Conservation (phyloP, 129 eudicot species). For the Logfia minima region DNA sequence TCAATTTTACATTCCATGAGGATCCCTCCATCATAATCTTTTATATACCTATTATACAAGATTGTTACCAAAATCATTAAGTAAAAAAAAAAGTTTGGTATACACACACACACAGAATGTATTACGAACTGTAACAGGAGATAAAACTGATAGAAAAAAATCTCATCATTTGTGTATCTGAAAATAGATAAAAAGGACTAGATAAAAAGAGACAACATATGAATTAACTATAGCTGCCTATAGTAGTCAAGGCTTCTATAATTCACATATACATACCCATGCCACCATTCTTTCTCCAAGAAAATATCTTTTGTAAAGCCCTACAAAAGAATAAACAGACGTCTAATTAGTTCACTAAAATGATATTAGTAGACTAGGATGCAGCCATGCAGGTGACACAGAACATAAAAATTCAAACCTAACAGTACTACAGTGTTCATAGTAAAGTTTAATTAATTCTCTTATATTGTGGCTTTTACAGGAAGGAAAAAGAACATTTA, state of each 20-base stretch:
- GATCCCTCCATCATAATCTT: slow-evolving; percentile 97
- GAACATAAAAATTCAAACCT: background rate
- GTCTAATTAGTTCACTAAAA: slow-evolving; percentile 17
- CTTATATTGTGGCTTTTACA: background rate
- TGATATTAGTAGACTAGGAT: slow-evolving; percentile 4
- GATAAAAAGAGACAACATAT: slow-evolving; percentile 12
- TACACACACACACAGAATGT: background rate
- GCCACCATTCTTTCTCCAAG: slow-evolving; percentile 91
- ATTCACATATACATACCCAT: slow-evolving; percentile 64
- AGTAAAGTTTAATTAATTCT: background rate
- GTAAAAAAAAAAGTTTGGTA: background rate
- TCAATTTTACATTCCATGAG: slow-evolving; percentile 99
- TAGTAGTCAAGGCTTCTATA: slow-evolving; percentile 4
- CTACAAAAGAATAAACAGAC: slow-evolving; percentile 35
- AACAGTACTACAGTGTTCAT: background rate
- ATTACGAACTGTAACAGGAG: background rate
- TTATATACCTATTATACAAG: slow-evolving; percentile 61
- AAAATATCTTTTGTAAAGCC: slow-evolving; percentile 92
- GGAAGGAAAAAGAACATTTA: background rate
- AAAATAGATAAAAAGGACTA: slow-evolving; percentile 6
- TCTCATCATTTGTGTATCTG: slow-evolving; percentile 4
- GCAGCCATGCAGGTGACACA: background rate
- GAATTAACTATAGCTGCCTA: background rate
- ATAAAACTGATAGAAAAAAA: background rate
- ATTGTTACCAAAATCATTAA: background rate